Evolutionary conservation across 768 basidiomycete species (phyloP), one percentile per base, ranked within the genome.

Genomic region (Mrakia hoshinonis): DNA sequence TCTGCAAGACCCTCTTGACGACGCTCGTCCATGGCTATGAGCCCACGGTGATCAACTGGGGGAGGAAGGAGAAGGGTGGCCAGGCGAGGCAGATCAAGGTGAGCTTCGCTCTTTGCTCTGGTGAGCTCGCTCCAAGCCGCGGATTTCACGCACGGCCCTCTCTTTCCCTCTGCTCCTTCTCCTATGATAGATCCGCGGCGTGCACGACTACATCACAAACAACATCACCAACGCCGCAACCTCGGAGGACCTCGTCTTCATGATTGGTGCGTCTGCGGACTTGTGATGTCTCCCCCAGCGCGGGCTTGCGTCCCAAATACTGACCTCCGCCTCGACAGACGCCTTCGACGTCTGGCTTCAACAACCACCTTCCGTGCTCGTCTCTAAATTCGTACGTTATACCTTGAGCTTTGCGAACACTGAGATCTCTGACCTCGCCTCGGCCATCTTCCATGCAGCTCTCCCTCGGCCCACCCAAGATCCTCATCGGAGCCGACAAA

Each of bases 291-390:
- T 34, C 60, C 18, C 34, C 24, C 22, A 2, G 4, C 15, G 31
- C 58, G 4, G 22, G 39, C 6, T 11, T 4, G 22, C 12, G n/a
- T n/a, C n/a, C n/a, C n/a, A n/a, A n/a, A n/a, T n/a, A n/a, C n/a
- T n/a, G n/a, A n/a, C n/a, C n/a, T n/a, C n/a, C n/a, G n/a, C n/a
- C n/a, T 11, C 38, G 7, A 39, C 62, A 48, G 47, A 43, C 20
- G 20, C 52, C 39, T 54, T 58, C 39, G 68, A 69, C 46, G 68
- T 69, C 20, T 69, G 68, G 68, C 24, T 69, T 6, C 68, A 69
- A 46, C 68, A 69, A 22, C 43, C 55, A 20, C 68, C 68, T n/a
- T 38, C 20, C 10, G 43, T 51, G 1, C 31, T 66, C 10, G 20
- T 66, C 4, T 10, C 2, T 4, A 48, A 51, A 34, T 66, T 26